Base-by-base conservation (phyloP, 352 stramenopile species). In the Globisporangium nagaii region DNA sequence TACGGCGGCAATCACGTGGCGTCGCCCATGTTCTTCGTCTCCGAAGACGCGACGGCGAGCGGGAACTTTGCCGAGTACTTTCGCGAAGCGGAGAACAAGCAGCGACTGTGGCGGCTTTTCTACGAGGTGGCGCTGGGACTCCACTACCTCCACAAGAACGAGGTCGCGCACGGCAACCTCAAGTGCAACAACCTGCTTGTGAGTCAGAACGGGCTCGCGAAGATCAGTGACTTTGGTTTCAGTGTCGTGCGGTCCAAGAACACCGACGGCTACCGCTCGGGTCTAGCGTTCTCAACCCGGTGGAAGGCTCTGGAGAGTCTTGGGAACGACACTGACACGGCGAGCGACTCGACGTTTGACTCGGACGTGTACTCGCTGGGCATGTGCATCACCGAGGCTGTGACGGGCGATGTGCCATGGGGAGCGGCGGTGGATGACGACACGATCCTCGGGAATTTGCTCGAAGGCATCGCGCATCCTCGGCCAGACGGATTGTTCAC, bases 161-260 rank as follows among this genome's bases (percentile, higher is more conserved):
- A 72, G 37, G 66, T 88, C 19, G 69, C 96, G 17, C 87, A 96
- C 48, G 79, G 87, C 20, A 84, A 96, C 49, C 68, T 96, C 20
- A 96, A 96, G 54, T n/a, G n/a, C n/a, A n/a, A n/a, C n/a, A n/a
- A n/a, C n/a, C n/a, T n/a, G n/a, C n/a, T n/a, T n/a, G n/a, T 85
- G n/a, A n/a, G 79, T 43, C 84, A 71, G 45, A 96, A 96, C 61
- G 61, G 96, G 19, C 71, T 96, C 17, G 63, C 95, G 5, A 68
- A 71, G 51, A 62, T 79, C 46, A 63, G 60, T 43, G 70, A 79
- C 60, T 79, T 79, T 34, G 66, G 66, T 8, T 73, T 69, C 34
- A 63, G 48, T 4, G 72, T 65, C 53, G 69, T 73, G 19, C 53
- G 54, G 15, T 67, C 37, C 25, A 55, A 74, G 47, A 69, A 58